Evolutionary conservation across 306 rosid species (phyloP).

Genomic region (Cotoneaster glaucophyllus): DNA sequence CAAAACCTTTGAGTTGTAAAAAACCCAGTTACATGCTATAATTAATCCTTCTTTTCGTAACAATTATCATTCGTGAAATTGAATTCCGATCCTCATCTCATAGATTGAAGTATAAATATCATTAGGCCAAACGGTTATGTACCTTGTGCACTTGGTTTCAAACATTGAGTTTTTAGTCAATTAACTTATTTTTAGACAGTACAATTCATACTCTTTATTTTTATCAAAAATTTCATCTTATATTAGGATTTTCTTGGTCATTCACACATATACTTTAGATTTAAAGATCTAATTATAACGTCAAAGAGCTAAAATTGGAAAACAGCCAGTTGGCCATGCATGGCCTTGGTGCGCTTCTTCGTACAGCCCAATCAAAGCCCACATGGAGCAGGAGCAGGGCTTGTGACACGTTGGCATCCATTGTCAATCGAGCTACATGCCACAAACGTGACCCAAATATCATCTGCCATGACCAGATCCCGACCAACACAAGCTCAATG

Average conservation of each 20-base stretch:
- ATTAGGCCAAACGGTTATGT: neutral
- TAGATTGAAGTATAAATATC: too few species aligned
- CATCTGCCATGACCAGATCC: slow-evolving; percentile 2
- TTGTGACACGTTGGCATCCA: slow-evolving; percentile 50
- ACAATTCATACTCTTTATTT: too few species aligned
- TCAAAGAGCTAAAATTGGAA: slow-evolving; percentile 50
- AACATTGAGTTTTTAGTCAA: neutral
- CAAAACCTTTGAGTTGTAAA: neutral
- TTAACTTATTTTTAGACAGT: neutral
- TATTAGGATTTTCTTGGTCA: neutral
- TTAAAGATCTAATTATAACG: slow-evolving; percentile 39
- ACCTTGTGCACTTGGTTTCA: neutral
- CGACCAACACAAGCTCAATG: slow-evolving; percentile 10
- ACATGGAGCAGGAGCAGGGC: slow-evolving; percentile 30
- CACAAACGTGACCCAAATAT: slow-evolving; percentile 21
- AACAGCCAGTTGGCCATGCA: slow-evolving; percentile 46
- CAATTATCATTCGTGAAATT: neutral
- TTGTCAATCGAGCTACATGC: slow-evolving; percentile 52
- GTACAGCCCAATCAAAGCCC: slow-evolving; percentile 33
- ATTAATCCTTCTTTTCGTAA: neutral
- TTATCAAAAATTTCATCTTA: neutral
- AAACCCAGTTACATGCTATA: neutral
- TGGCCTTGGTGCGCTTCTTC: slow-evolving; percentile 41
- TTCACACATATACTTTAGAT: neutral
- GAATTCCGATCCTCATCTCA: neutral